Percentiles rank a stretch among this genome's conserved stretches.
These are phyloP conservation scores for Clarireedia hainanense DNA, from an alignment of 2,329 filamentous ascomycete species.

Conservation along the genomic window DNA sequence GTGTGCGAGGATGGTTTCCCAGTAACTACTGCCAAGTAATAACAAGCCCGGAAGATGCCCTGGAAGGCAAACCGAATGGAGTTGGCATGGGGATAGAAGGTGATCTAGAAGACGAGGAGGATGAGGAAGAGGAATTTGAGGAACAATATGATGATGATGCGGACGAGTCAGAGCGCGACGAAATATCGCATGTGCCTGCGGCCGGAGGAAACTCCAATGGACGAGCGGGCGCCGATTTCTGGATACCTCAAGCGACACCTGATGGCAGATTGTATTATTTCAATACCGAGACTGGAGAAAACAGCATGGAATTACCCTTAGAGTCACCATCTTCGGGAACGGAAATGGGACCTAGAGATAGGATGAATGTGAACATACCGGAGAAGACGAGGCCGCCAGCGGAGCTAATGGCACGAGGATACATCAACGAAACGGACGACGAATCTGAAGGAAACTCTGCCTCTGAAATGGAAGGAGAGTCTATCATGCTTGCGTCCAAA, in stretches of 20 bases:
- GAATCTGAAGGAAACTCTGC: conserved; percentile 80
- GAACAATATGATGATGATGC: conserved; percentile 54
- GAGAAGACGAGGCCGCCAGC: conserved; percentile 84
- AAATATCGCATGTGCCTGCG: conserved; percentile 50
- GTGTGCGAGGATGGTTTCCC: conserved; percentile 95
- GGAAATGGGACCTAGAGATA: conserved; percentile 80
- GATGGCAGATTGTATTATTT: conserved; percentile 95
- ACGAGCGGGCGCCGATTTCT: conserved; percentile 87
- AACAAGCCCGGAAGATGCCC: conserved; percentile 64
- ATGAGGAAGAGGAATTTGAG: conserved; percentile 61
- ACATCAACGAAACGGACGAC: conserved; percentile 78
- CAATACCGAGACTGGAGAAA: conserved; percentile 94
- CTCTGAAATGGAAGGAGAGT: conserved; percentile 75
- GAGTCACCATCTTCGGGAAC: conserved; percentile 76
- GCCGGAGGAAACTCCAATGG: conserved; percentile 57
- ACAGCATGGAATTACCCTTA: conserved; percentile 86
- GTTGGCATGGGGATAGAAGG: conserved; percentile 43
- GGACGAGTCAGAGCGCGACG: conserved; percentile 54
- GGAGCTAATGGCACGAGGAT: conserved; percentile 82
- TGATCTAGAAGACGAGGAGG: conserved; percentile 57
- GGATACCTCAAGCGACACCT: conserved; percentile 94
- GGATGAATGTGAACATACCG: conserved; percentile 80
- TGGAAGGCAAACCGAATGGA: conserved; percentile 50
- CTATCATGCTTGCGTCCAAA: conserved; percentile 59
- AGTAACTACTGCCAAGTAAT: conserved; percentile 97